Conservation (phyloP, 768 basidiomycete species). For the Leccinum rimulosum region DNA sequence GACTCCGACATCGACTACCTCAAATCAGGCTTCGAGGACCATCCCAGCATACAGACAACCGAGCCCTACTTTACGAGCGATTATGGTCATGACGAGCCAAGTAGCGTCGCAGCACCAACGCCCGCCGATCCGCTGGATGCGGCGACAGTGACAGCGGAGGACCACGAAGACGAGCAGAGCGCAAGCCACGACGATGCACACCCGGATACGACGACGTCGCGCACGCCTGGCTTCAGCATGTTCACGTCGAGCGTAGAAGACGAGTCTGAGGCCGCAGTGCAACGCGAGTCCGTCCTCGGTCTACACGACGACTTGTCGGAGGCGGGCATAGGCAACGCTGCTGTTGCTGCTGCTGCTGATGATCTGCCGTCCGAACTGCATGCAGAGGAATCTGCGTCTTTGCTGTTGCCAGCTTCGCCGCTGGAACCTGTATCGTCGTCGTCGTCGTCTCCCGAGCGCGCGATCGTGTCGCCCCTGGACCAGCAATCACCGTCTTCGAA, state of each 20-base stretch:
- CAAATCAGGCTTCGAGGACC: conserved; percentile 28
- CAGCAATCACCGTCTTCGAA: conserved; percentile 17
- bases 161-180: conserved; percentile 30
- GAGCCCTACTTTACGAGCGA: conserved; percentile 37
- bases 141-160: conserved; percentile 31
- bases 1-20: conserved; percentile 27
- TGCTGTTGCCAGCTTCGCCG: conserved; percentile 8
- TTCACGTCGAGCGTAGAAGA: conserved; percentile 22
- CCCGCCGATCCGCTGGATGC: conserved; percentile 44
- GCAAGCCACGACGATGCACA: conserved; percentile 13
- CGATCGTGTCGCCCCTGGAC: conserved; percentile 31
- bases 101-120: conserved; percentile 10
- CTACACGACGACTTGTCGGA: conserved; percentile 3
- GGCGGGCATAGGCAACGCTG: neutral
- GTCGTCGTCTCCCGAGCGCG: conserved; percentile 25
- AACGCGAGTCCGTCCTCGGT: conserved; percentile 11
- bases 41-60: conserved; percentile 22
- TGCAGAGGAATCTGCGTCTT: conserved; percentile 11
- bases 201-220: conserved; percentile 13
- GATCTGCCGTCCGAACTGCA: conserved; percentile 13
- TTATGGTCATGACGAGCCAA: conserved; percentile 33
- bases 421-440: conserved; percentile 11
- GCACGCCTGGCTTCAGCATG: conserved; percentile 52
- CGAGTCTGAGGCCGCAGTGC: conserved; percentile 20
- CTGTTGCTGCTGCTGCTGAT: neutral